These are phyloP conservation scores for Schizothecium vesticola DNA, from an alignment of 495 filamentous ascomycete genomes.

Conservation along the genomic window DNA sequence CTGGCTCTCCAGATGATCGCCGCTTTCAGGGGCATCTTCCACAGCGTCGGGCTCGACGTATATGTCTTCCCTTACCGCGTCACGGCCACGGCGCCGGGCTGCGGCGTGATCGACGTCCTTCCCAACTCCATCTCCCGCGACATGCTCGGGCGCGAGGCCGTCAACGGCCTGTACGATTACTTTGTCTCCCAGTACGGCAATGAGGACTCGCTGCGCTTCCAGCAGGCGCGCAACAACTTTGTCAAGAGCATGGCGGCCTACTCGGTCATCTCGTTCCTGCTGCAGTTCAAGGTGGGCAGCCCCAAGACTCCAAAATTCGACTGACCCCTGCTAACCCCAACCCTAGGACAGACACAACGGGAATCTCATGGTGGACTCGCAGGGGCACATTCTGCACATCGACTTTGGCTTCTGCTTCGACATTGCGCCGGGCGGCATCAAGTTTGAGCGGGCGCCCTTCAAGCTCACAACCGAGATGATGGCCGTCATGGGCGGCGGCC, in stretches of 20 bases:
- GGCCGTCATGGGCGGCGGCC: slow-evolving; percentile 89
- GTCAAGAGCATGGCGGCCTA: slow-evolving; percentile 99
- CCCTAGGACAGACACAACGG: slow-evolving; percentile 84
- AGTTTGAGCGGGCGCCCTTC: slow-evolving; percentile 96
- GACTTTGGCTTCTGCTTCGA: slow-evolving; percentile 99
- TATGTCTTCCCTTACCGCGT: slow-evolving; percentile 97
- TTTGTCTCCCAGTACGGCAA: slow-evolving; percentile 96
- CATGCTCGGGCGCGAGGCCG: slow-evolving; percentile 95
- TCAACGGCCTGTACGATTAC: slow-evolving; percentile 97
- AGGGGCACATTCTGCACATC: slow-evolving; percentile 96
- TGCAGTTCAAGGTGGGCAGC: slow-evolving; percentile 73
- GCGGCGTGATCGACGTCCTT: slow-evolving; percentile 95
- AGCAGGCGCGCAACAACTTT: slow-evolving; percentile 93
- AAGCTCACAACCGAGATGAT: slow-evolving; percentile 98
- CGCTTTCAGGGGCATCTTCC: slow-evolving; percentile 93
- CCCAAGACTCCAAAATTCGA: neutral
- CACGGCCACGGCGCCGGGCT: slow-evolving; percentile 96
- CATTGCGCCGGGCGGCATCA: slow-evolving; percentile 92
- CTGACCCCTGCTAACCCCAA: neutral
- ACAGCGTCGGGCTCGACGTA: slow-evolving; percentile 87
- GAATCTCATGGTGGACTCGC: slow-evolving; percentile 98
- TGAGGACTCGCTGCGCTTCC: slow-evolving; percentile 88
- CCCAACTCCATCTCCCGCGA: slow-evolving; percentile 97
- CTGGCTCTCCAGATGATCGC: slow-evolving; percentile 96
- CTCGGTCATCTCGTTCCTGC: slow-evolving; percentile 91